Base-by-base conservation (phyloP, 768 basidiomycete genomes). In the Podaxis mareebaensis region DNA sequence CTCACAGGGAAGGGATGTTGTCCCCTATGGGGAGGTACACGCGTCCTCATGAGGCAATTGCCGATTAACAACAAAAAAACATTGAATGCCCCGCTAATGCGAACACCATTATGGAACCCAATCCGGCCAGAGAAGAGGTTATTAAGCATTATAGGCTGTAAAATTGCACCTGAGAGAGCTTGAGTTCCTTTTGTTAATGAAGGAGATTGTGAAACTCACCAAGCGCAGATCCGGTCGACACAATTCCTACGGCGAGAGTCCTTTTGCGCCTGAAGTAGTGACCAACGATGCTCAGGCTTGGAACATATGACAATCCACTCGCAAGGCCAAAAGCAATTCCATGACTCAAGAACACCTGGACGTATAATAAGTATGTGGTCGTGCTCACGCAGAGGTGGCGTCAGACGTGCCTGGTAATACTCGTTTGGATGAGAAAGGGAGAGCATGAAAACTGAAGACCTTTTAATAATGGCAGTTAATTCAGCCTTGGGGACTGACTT, bases 111-210 rank as follows among this genome's bases (percentile, higher is more conserved):
- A 48, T 76, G 73, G 64, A 80, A 81, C 11, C 79, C 79, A n/a
- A 78, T 55, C 0, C 63, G 64, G 7, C 75, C 69, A 63, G 73
- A 68, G 51, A 80, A 76, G 3, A 79, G 71, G 49, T 78, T 77
- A 67, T 89, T 88, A 38, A 90, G 71, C 77, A 87, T 79, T 67
- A 87, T 84, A 0, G 85, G 84, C 61, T 86, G 84, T 3, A 86
- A 58, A 22, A 84, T 76, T 24, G 84, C 82, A 6, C 87, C 85
- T 74, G 54, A n/a, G 0, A 58, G 39, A 24, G 30, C 11, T 15
- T 60, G 30, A 61, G 36, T 10, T 54, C 38, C 22, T 64, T 36
- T 20, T 17, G 22, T 46, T 46, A 46, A 46, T 46, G 17, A 20
- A 46, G n/a, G 7, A 13, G 20, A 20, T 3, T n/a, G 20, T 46